These are phyloP conservation scores for Xylariaceae sp. DNA, from an alignment of 2,329 filamentous ascomycete genomes.

Conservation along the genomic window DNA sequence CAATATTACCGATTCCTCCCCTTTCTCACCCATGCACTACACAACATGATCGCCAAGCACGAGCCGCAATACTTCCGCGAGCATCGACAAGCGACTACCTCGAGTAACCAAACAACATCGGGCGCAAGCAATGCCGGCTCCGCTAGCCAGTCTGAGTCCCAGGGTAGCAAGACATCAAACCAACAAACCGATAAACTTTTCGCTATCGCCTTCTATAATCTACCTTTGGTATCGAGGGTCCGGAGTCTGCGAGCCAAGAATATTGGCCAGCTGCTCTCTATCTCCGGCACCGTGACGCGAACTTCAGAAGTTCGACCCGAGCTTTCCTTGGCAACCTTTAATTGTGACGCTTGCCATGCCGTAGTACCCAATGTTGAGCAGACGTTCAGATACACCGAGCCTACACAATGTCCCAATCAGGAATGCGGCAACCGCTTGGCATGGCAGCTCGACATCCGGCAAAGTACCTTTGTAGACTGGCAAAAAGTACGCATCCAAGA, in stretches of 20 bases:
- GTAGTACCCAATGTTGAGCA: constrained; percentile 93
- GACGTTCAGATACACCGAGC: constrained; percentile 96
- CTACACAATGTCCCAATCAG: constrained; percentile 89
- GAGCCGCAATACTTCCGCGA: constrained; percentile 93
- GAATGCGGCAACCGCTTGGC: constrained; percentile 87
- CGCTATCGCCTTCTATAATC: constrained; percentile 89
- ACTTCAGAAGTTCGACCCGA: constrained; percentile 97
- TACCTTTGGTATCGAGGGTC: constrained; percentile 85
- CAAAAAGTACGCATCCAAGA: constrained; percentile 98
- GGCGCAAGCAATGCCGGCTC: constrained; percentile 68
- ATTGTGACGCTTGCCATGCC: constrained; percentile 85
- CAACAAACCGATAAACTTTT: constrained; percentile 98
- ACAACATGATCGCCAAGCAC: constrained; percentile 93
- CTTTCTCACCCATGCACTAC: constrained; percentile 85
- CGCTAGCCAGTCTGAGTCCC: constrained; percentile 66
- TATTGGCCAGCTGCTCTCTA: constrained; percentile 91
- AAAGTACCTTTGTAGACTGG: constrained; percentile 99
- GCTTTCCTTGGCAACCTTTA: constrained; percentile 88
- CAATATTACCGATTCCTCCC: constrained; percentile 96
- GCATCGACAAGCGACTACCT: constrained; percentile 83
- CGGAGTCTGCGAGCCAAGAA: constrained; percentile 86
- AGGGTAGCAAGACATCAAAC: constrained; percentile 79
- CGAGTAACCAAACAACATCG: constrained; percentile 74
- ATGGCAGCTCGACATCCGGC: constrained; percentile 97
- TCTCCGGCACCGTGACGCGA: constrained; percentile 94